Base-by-base conservation (phyloP, 257 asterid species). In the Scutellaria minor region DNA sequence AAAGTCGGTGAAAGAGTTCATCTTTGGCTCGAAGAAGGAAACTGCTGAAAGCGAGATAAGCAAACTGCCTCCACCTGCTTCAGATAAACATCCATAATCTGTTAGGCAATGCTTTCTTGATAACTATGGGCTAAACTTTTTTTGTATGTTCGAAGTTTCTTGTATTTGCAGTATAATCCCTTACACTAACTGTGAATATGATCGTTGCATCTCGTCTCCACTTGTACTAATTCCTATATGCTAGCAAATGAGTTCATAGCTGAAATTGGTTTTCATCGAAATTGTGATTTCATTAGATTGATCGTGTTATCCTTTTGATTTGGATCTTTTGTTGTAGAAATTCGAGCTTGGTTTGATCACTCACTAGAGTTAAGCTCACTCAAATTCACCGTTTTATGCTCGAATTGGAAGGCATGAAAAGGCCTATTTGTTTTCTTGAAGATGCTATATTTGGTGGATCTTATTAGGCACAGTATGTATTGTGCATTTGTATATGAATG, bases 11-110 rank as follows among this genome's bases (percentile, higher is more conserved):
- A 88, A 91, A 75, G 93, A 83, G 72, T 82, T 82, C 8, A 37
- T 94, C 35, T 80, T 91, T 70, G 96, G 97, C 74, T 68, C 81
- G 35, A 79, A 79, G 72, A 82, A 85, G 81, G 84, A 74, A 77
- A 39, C 67, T 73, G 75, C 79, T 63, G 78, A 79, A 59, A 76
- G 41, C 52, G 86, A 84, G 72, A 53, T 57, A 0, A 78, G 47
- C 71, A 89, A 87, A 50, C 47, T 48, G 67, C 50, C 87, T 57
- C 47, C 95, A 20, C 51, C 59, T 74, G 75, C 79, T 57, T 60
- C 72, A 41, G 90, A 87, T 66, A 85, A 87, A 77, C 88, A 76
- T 39, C 83, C 87, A 1, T 87, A 80, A 67, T 54, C 41, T 48
- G 70, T 64, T 48, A 51, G 4, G 10, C 68, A 54, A 6, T 48